Conservation (phyloP, 345 rosid species). For the Eucalyptus decipiens region DNA sequence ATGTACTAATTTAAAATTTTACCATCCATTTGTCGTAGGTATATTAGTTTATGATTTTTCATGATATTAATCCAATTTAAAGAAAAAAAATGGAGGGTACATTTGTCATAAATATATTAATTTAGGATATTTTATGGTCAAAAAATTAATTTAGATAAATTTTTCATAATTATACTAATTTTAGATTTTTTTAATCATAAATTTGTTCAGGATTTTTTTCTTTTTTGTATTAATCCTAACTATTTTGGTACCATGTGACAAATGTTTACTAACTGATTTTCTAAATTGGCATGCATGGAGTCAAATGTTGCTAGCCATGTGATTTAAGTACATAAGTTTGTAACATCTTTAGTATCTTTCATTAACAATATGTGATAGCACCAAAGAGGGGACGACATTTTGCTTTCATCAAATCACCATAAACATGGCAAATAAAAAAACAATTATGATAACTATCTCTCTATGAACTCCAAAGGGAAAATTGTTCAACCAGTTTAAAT, state of each 20-base stretch:
- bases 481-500: neutral
- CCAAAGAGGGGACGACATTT: neutral
- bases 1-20: fast-evolving
- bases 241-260: neutral
- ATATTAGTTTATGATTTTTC: fast-evolving
- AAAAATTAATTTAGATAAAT: too few relatives aligned
- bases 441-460: neutral
- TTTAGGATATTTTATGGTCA: too few relatives aligned
- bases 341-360: neutral
- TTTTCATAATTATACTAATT: too few relatives aligned
- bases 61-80: too few relatives aligned
- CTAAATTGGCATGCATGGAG: neutral
- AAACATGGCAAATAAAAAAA: neutral
- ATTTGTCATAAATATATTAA: too few relatives aligned
- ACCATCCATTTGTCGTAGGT: fast-evolving
- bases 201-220: fast-evolving
- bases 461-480: neutral
- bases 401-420: neutral
- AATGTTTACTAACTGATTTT: neutral
- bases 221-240: too few relatives aligned
- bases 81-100: fast-evolving
- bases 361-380: neutral
- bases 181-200: too few relatives aligned
- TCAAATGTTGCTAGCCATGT: neutral
- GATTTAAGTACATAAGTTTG: neutral